phyloP scores from a whole-genome alignment of 2,329 filamentous ascomycete species.

The Keithomyces neogunnii region DNA sequence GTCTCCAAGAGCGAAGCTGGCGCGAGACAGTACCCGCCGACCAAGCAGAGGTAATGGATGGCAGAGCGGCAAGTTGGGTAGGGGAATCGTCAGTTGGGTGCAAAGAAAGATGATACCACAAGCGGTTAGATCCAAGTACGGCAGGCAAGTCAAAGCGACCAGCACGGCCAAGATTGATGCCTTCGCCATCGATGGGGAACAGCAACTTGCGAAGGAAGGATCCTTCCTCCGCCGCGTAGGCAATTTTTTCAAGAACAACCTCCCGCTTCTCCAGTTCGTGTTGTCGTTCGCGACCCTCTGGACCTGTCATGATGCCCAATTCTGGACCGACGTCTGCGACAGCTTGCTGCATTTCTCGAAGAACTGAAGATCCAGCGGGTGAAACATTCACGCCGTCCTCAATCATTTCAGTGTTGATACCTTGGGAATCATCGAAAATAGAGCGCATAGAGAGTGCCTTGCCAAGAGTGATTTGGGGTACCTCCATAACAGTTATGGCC shows the following conservation, averaged over 20 bases:
- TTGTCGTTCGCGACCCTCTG: slow-evolving; percentile 63
- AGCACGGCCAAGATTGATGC: slow-evolving; percentile 69
- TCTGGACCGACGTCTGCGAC: slow-evolving; percentile 70
- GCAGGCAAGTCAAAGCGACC: slow-evolving; percentile 72
- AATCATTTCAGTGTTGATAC: slow-evolving; percentile 97
- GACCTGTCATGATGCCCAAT: slow-evolving; percentile 63
- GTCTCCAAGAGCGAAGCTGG: slow-evolving; percentile 84
- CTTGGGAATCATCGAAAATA: slow-evolving; percentile 84
- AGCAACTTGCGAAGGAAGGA: slow-evolving; percentile 76
- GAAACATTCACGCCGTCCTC: slow-evolving; percentile 79
- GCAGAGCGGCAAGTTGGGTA: slow-evolving; percentile 61
- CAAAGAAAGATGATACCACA: slow-evolving; percentile 89
- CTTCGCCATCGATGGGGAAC: slow-evolving; percentile 68
- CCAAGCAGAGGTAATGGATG: slow-evolving; percentile 74
- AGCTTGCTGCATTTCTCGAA: slow-evolving; percentile 80
- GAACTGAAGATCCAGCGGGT: slow-evolving; percentile 67
- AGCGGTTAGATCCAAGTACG: slow-evolving; percentile 72
- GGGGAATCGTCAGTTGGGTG: slow-evolving; percentile 87
- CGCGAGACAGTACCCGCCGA: slow-evolving; percentile 87
- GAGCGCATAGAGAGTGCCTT: slow-evolving; percentile 85
- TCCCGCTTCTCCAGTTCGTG: slow-evolving; percentile 75
- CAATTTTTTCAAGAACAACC: slow-evolving; percentile 76
- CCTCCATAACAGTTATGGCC: slow-evolving; percentile 78
- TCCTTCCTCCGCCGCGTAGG: slow-evolving; percentile 70
- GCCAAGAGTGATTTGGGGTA: slow-evolving; percentile 70